Percentiles rank a stretch among this genome's conserved stretches.
Conservation (phyloP, 2,329 filamentous ascomycete genomes). For the Pseudocercospora macadamiae region DNA sequence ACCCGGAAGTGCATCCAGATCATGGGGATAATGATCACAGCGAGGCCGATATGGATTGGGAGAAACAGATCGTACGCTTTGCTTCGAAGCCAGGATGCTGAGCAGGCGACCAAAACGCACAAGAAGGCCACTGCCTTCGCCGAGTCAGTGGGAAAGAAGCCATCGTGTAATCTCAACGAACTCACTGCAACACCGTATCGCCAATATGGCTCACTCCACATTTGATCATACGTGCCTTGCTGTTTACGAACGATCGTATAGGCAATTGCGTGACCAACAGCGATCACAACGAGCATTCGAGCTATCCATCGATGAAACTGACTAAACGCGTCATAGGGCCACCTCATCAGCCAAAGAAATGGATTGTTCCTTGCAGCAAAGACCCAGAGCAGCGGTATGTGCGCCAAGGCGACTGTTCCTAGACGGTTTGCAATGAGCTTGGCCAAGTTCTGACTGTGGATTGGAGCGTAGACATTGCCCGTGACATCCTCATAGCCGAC, state of each 20-base stretch:
- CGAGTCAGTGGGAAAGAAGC: background rate
- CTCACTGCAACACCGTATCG: slow-evolving; percentile 53
- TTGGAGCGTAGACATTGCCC: slow-evolving; percentile 49
- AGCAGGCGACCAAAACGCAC: slow-evolving; percentile 51
- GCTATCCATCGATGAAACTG: slow-evolving; percentile 70
- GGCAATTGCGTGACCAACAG: slow-evolving; percentile 63
- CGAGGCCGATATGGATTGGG: slow-evolving; percentile 55
- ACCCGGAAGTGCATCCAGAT: slow-evolving; percentile 57
- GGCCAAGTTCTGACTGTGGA: slow-evolving; percentile 38
- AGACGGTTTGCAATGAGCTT: slow-evolving; percentile 66
- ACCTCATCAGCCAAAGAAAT: slow-evolving; percentile 67
- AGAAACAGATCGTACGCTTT: slow-evolving; percentile 58
- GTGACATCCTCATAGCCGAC: slow-evolving; percentile 49
- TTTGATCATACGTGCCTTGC: slow-evolving; percentile 35
- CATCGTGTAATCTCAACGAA: background rate
- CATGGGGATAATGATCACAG: slow-evolving; percentile 49
- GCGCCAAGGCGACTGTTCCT: slow-evolving; percentile 65
- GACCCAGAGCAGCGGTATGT: slow-evolving; percentile 66
- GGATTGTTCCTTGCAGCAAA: slow-evolving; percentile 69
- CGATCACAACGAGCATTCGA: slow-evolving; percentile 64
- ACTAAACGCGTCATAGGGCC: slow-evolving; percentile 68
- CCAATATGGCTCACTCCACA: slow-evolving; percentile 52
- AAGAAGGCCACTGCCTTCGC: slow-evolving; percentile 42
- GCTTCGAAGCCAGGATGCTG: slow-evolving; percentile 55
- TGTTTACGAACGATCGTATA: slow-evolving; percentile 47